Base-by-base conservation (phyloP, 140 eudicot genomes). In the Ambrosia hybrid region DNA sequence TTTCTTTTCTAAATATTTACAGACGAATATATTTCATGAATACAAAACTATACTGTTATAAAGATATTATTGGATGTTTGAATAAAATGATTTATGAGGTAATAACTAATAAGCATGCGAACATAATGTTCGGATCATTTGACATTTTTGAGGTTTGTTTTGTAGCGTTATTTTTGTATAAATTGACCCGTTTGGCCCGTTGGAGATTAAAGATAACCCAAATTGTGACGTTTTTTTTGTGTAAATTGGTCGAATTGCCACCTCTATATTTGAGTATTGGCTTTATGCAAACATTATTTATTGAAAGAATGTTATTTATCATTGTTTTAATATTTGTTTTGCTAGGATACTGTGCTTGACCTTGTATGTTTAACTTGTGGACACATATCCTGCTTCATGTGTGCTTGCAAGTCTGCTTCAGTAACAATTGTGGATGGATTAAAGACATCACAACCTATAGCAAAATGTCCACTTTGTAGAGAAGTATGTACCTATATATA, bases 341-440 rank as follows among this genome's bases (percentile, higher is more conserved):
- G n/a, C 37, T 64, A 83, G 86, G 86, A 83, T 9, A 83, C 86
- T 1, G 71, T 83, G 12, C 78, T 83, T 60, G 86, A 83, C 64
- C 84, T 84, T 7, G 81, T 83, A 53, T 78, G 78, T 69, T 56
- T 83, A 65, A 68, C 72, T 58, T 83, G 86, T 33, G 84, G 86
- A 56, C 86, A 83, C 77, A 83, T 83, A 36, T 83, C 73, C 71
- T 83, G 86, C 81, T 78, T 78, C 61, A 83, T 83, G 83, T 83
- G 86, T 74, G 86, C 86, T 56, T 83, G 86, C 60, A 78, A 80
- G 3, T 67, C 81, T n/a, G 86, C 78, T 63, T 78, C 86, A 43
- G 84, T 78, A 36, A 83, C 84, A 34, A 83, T 75, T 65, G 73
- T 83, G 2, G 86, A 78, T 63, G 86, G 86, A 78, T 52, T 83